A percentile compares a stretch with the other conserved stretches of the same genome.
Conservation (phyloP, 768 basidiomycete genomes). For the Phlebiopsis gigantea region DNA sequence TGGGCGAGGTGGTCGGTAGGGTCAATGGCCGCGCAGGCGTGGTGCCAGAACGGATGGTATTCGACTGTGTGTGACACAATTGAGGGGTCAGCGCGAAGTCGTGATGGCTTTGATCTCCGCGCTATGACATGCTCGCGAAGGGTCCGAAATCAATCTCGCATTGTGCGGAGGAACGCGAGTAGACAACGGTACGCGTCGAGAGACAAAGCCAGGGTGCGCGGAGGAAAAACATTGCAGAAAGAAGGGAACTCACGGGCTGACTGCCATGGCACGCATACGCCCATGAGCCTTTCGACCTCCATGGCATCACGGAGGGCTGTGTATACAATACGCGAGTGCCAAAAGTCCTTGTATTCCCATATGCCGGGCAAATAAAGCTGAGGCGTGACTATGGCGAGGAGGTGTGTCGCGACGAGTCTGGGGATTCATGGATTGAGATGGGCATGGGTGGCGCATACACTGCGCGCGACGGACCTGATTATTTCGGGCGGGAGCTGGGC, state of each 20-base stretch:
- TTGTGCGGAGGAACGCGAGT: slow-evolving; percentile 1
- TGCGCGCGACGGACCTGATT: slow-evolving; percentile 41
- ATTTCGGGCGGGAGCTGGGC: slow-evolving; percentile 57
- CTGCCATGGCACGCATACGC: slow-evolving; percentile 55
- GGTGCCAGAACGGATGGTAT: slow-evolving; percentile 66
- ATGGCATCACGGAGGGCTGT: slow-evolving; percentile 55
- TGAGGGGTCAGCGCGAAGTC: slow-evolving; percentile 6
- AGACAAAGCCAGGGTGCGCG: background rate
- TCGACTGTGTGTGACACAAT: slow-evolving; percentile 42
- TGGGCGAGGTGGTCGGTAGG: slow-evolving; percentile 51
- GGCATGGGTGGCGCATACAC: slow-evolving; percentile 28
- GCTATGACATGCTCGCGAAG: slow-evolving; percentile 13
- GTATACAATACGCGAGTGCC: slow-evolving; percentile 61
- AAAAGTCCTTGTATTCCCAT: slow-evolving; percentile 46
- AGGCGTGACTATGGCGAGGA: slow-evolving; percentile 43
- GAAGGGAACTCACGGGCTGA: slow-evolving; percentile 46
- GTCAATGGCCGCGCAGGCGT: slow-evolving; percentile 57
- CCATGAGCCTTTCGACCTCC: slow-evolving; percentile 59
- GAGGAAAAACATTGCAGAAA: background rate
- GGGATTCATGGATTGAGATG: slow-evolving; percentile 13
- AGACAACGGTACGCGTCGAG: background rate
- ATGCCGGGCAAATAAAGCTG: slow-evolving; percentile 41
- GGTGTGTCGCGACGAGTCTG: slow-evolving; percentile 56
- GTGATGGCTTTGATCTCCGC: slow-evolving; percentile 12
- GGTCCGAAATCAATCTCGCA: slow-evolving; percentile 4